Evolutionary conservation across 2,329 filamentous ascomycete species (phyloP).

Genomic region (Cercospora sesami): DNA sequence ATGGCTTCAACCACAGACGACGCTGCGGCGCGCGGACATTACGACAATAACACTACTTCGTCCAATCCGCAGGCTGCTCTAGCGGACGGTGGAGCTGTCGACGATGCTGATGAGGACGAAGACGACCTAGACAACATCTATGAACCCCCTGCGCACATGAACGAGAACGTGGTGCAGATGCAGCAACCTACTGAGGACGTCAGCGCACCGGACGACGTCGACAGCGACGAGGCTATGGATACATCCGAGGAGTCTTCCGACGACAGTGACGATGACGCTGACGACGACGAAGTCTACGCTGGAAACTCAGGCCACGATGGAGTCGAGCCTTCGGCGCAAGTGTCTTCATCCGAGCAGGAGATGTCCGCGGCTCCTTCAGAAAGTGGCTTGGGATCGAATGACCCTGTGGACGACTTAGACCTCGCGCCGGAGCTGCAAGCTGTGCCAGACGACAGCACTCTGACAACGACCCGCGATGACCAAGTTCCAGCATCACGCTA

Average conservation of each 20-base stretch:
- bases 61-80: background rate
- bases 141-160: background rate
- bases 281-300: background rate
- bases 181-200: background rate
- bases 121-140: conserved; percentile 19
- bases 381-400: background rate
- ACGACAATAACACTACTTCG: background rate
- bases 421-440: conserved; percentile 44
- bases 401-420: conserved; percentile 26
- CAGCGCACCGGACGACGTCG: conserved; percentile 12
- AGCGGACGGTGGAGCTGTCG: background rate
- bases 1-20: background rate
- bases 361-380: background rate
- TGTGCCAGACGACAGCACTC: conserved; percentile 22
- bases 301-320: background rate
- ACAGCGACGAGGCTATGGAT: conserved; percentile 30
- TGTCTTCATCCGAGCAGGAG: background rate
- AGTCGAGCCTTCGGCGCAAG: background rate
- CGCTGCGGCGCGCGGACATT: background rate
- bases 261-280: conserved; percentile 12
- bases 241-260: conserved; percentile 21
- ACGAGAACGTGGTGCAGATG: background rate
- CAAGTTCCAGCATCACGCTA: conserved; percentile 26
- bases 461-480: conserved; percentile 19
- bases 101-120: conserved; percentile 10